Conservation (phyloP, 345 rosid species). For the Kernera saxatilis region DNA sequence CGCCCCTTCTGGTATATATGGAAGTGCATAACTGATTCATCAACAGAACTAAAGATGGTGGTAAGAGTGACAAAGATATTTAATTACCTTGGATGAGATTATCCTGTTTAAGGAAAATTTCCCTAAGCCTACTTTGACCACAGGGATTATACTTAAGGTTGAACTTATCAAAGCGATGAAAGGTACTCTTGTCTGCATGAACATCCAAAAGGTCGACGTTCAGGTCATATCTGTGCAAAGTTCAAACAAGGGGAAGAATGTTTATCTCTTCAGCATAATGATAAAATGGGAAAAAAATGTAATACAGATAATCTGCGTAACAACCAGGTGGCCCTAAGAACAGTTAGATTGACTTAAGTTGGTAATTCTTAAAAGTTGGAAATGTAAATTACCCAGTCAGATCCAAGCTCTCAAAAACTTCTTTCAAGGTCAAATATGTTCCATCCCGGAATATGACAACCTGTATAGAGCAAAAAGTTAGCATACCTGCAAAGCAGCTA, state of each 20-base stretch:
- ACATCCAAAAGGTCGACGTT: conserved; percentile 99
- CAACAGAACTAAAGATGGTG: neutral
- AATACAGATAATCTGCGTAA: neutral
- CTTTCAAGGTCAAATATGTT: conserved; percentile 88
- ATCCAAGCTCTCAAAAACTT: conserved; percentile 96
- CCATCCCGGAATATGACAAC: conserved; percentile 99
- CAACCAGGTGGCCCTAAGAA: neutral
- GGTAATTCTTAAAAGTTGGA: neutral
- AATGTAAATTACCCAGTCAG: conserved; percentile 63
- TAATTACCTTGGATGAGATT: conserved; percentile 90
- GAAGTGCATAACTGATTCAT: neutral
- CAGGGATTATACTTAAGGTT: conserved; percentile 99
- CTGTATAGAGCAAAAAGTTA: conserved; percentile 38
- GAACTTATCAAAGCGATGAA: conserved; percentile 99
- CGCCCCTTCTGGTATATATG: neutral
- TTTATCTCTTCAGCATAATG: neutral
- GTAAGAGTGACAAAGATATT: neutral
- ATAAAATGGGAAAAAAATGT: neutral
- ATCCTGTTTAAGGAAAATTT: conserved; percentile 98
- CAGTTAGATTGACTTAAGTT: neutral
- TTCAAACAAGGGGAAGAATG: conserved; percentile 12
- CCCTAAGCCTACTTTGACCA: conserved; percentile 99
- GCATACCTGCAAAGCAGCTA: neutral
- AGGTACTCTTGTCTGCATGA: conserved; percentile 99
- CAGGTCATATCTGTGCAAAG: conserved; percentile 67